A percentile compares a stretch with the other conserved stretches of the same genome.
Conservation (phyloP, 208 protist species). For the Leishmania lainsoni region DNA sequence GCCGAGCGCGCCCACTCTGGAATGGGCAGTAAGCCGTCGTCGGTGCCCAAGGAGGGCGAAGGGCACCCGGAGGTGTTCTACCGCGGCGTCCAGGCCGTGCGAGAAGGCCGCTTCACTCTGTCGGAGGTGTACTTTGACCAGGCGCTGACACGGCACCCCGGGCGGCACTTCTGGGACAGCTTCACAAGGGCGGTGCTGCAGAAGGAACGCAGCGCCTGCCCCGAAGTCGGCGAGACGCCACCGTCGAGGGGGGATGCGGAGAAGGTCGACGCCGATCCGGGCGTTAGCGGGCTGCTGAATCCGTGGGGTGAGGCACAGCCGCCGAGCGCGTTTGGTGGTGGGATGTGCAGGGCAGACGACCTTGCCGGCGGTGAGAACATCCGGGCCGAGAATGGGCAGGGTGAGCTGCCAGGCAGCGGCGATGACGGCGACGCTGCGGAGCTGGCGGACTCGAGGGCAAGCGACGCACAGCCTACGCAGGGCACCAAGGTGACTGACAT, state of each 20-base stretch:
- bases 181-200: not conserved
- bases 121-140: constrained; percentile 18
- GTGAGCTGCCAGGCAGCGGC: not conserved
- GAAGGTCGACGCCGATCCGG: not conserved
- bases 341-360: not conserved
- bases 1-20: not conserved
- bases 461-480: not conserved
- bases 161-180: constrained; percentile 1
- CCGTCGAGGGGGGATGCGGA: not conserved
- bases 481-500: constrained; percentile 7
- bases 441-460: not conserved
- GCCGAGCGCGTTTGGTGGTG: not conserved
- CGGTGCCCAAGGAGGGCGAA: not conserved
- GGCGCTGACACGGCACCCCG: not conserved
- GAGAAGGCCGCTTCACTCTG: not conserved
- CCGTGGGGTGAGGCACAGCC: not conserved
- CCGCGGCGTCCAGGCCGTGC: constrained; percentile 2
- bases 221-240: not conserved
- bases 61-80: constrained; percentile 12
- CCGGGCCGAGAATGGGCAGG: not conserved
- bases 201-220: not conserved
- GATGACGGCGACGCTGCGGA: not conserved
- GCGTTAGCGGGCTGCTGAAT: no score
- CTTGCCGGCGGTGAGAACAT: not conserved
- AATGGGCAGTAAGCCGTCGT: not conserved